Conservation (phyloP, 345 rosid genomes). For the Leavenworthia alabamica region DNA sequence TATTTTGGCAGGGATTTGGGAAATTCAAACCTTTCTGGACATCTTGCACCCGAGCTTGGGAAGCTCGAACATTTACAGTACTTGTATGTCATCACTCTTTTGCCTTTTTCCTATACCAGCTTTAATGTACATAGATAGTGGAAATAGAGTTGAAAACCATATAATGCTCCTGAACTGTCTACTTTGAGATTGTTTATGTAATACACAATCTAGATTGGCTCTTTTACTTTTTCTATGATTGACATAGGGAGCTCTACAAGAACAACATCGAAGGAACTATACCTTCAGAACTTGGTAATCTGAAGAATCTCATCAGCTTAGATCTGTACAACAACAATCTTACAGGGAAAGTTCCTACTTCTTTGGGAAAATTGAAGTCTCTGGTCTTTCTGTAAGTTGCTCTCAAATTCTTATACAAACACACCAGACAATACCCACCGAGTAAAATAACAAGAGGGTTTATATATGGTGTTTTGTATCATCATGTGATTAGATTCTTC, state of each 20-base stretch:
- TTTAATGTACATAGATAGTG: neutral
- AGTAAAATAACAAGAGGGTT: neutral
- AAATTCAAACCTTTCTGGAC: slow-evolving; percentile 82
- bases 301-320: slow-evolving; percentile 90
- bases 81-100: slow-evolving; percentile 48
- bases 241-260: slow-evolving; percentile 80
- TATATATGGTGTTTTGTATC: too few relatives aligned
- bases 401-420: neutral
- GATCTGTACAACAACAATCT: slow-evolving; percentile 92
- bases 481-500: neutral
- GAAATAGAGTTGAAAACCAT: neutral
- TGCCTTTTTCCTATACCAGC: neutral
- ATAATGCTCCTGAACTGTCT: neutral
- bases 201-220: neutral
- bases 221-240: slow-evolving; percentile 1
- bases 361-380: slow-evolving; percentile 75
- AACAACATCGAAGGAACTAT: slow-evolving; percentile 78
- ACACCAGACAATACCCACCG: neutral
- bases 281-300: slow-evolving; percentile 73
- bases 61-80: slow-evolving; percentile 87
- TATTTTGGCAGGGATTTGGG: slow-evolving; percentile 82
- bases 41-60: slow-evolving; percentile 78
- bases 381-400: slow-evolving; percentile 80
- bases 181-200: neutral
- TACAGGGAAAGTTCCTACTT: slow-evolving; percentile 67